A percentile compares a stretch with the other conserved stretches of the same genome.
Evolutionary conservation across 108 stramenopile species (phyloP).

Genomic region (Nitzschia sp.): DNA sequence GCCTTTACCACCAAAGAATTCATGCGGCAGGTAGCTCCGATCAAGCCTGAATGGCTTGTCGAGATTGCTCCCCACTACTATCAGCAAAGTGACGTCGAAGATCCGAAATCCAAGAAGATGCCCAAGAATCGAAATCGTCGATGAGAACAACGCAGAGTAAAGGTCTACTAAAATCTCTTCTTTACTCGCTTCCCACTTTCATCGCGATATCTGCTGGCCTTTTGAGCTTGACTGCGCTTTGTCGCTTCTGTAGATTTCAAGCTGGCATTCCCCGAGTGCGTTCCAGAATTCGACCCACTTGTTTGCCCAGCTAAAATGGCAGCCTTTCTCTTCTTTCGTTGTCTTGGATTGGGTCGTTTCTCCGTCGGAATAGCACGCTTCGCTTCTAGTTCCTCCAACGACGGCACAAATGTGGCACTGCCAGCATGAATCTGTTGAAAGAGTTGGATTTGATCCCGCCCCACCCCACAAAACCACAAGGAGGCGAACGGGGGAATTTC

Average conservation of each 20-base stretch:
- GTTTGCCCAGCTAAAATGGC: background rate
- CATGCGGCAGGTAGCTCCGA: constrained; percentile 96
- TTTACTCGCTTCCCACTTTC: constrained; percentile 43
- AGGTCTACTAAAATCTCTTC: constrained; percentile 50
- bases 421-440: background rate
- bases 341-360: constrained; percentile 79
- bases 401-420: constrained; percentile 29
- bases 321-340: constrained; percentile 55
- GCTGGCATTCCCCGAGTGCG: too few relatives aligned
- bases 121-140: constrained; percentile 20
- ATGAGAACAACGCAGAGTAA: background rate
- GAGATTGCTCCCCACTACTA: constrained; percentile 99
- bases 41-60: constrained; percentile 93
- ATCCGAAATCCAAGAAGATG: constrained; percentile 86
- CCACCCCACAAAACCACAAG: constrained; percentile 83
- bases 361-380: constrained; percentile 51
- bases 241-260: too few relatives aligned
- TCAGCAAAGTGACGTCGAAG: constrained; percentile 89
- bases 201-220: constrained; percentile 45
- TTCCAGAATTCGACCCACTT: too few relatives aligned
- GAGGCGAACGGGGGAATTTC: constrained; percentile 74
- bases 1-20: constrained; percentile 98
- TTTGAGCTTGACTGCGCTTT: constrained; percentile 12
- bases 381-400: constrained; percentile 51
- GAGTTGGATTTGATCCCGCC: constrained; percentile 8